phyloP scores from a whole-genome alignment of 1,139 yeast genomes.

The Lodderomyces pseudojiufengensis region DNA sequence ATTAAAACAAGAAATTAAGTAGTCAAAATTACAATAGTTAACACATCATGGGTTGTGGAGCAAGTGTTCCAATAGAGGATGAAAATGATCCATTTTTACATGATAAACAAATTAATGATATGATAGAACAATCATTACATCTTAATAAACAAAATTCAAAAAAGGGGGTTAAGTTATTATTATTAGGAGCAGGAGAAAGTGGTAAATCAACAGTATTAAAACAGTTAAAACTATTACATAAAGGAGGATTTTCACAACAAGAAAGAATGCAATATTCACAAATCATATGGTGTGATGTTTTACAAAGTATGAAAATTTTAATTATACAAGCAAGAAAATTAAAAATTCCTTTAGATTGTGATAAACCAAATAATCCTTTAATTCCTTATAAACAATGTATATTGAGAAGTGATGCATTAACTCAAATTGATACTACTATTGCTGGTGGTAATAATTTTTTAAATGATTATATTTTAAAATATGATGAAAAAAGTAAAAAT shows the following conservation, averaged over 20 bases:
- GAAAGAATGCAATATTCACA: conserved; percentile 81
- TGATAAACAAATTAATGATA: conserved; percentile 55
- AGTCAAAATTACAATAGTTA: too few species aligned
- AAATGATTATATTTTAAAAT: conserved; percentile 61
- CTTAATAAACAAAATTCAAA: conserved; percentile 48
- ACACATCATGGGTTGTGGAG: conserved; percentile 63
- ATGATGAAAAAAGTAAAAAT: conserved; percentile 51
- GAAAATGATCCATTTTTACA: conserved; percentile 50
- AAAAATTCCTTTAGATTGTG: conserved; percentile 60
- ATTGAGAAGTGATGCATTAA: conserved; percentile 55
- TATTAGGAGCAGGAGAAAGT: conserved; percentile 92
- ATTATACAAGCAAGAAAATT: conserved; percentile 67
- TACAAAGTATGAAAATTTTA: conserved; percentile 82
- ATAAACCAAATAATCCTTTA: conserved; percentile 45
- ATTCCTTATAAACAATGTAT: conserved; percentile 46
- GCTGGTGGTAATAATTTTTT: conserved; percentile 67
- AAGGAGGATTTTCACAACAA: conserved; percentile 76
- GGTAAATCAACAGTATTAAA: conserved; percentile 96
- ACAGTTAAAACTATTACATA: conserved; percentile 82
- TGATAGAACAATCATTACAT: conserved; percentile 63
- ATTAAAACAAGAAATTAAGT: too few species aligned
- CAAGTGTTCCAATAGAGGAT: conserved; percentile 47
- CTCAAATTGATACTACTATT: conserved; percentile 58
- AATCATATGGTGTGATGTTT: conserved; percentile 92
- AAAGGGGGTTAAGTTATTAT: conserved; percentile 57